Evolutionary conservation across 805 yeast genomes (phyloP), one percentile per base, ranked within the genome.

Genomic region (Metschnikowia lochheadii): DNA sequence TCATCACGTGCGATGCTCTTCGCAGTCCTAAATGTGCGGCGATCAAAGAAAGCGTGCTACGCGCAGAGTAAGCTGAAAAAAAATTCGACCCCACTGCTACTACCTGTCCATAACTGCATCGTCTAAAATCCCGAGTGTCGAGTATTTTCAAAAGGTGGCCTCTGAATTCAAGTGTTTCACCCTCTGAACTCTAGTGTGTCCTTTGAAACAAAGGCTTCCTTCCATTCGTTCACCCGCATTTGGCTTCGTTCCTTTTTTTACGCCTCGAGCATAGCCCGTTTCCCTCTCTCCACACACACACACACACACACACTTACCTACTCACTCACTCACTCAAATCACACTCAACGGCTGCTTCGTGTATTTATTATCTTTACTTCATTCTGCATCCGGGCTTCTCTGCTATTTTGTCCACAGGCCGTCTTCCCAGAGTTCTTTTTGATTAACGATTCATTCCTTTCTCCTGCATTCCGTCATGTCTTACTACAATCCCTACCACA

Each of bases 401-500:
- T n/a, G 37, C 17, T 11, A 10, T 33, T 29, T 17, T 20, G n/a
- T 42, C 21, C 36, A 33, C 34, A 42, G 45, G 18, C 14, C 40
- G 38, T 33, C 37, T 39, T 2, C 39, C 17, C 34, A 7, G 32
- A 41, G 26, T 14, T 38, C 36, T 10, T 5, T 5, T 37, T 38
- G 40, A 34, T 44, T 35, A 15, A 7, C 20, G 46, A 26, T 46
- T 45, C 21, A 36, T 44, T 31, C 53, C 6, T 50, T 40, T 40
- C 46, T 46, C 44, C 35, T 34, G 40, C 49, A 39, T 39, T 29
- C 37, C 46, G 40, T 15, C 41, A 73, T 73, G 78, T 65, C 76
- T 39, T 73, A 71, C 63, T 73, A 71, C 58, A 73, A 71, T 46
- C 72, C 71, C 14, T 73, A 65, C 57, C 76, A 67, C 54, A 69